Percentiles rank a stretch among this genome's conserved stretches.
These are phyloP conservation scores for Sonneratia alba DNA, from an alignment of 345 rosid species.

Conservation along the genomic window DNA sequence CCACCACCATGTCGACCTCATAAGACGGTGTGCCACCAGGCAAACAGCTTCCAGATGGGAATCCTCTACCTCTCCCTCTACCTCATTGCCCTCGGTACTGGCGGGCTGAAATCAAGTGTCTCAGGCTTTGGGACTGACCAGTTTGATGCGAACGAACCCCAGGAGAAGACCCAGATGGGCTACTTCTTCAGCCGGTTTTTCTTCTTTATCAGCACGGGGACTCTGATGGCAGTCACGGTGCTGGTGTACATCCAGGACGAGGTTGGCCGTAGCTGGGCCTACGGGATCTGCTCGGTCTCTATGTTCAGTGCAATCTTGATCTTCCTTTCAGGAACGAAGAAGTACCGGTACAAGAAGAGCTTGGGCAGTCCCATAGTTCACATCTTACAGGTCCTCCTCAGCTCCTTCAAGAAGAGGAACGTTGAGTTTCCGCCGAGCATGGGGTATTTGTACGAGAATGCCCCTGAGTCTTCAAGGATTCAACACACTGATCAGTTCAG, in stretches of 20 bases:
- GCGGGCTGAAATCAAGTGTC: conserved; percentile 61
- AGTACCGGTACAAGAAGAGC: conserved; percentile 65
- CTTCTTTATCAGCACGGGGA: conserved; percentile 47
- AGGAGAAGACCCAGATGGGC: conserved; percentile 51
- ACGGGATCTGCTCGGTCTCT: conserved; percentile 50
- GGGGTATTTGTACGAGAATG: conserved; percentile 41
- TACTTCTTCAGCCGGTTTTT: conserved; percentile 57
- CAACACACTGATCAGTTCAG: conserved; percentile 51
- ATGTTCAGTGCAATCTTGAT: conserved; percentile 48
- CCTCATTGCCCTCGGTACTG: conserved; percentile 57
- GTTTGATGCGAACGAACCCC: conserved; percentile 48
- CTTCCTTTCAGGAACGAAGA: conserved; percentile 49
- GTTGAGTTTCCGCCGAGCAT: conserved; percentile 35
- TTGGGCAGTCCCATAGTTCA: conserved; percentile 73
- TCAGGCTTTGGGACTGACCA: conserved; percentile 66
- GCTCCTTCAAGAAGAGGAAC: conserved; percentile 46
- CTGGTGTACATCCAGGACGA: conserved; percentile 61
- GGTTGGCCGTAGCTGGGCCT: conserved; percentile 48
- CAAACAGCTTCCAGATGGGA: conserved; percentile 62
- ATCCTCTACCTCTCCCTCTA: conserved; percentile 49
- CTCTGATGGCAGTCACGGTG: conserved; percentile 51
- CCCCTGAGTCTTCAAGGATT: conserved; percentile 36
- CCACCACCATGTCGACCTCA: conserved; percentile 52
- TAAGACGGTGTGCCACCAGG: conserved; percentile 33
- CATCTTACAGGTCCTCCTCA: conserved; percentile 60